phyloP scores from a whole-genome alignment of 2,329 filamentous ascomycete species.

The Lachnellula occidentalis region DNA sequence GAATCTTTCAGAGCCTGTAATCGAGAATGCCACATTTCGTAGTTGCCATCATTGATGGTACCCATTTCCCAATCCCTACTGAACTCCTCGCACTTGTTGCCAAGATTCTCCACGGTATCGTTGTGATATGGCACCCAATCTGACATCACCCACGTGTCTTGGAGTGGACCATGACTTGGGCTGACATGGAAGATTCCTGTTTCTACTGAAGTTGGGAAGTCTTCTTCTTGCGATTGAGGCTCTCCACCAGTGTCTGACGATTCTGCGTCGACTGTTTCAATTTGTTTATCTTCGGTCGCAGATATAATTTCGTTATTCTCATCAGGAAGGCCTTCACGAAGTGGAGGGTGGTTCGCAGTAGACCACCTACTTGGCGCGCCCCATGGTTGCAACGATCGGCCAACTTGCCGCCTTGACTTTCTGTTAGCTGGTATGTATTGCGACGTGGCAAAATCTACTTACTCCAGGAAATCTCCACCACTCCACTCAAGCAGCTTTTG shows the following conservation, averaged over 20 bases:
- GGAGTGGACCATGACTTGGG: background rate
- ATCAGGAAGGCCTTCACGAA: too few species aligned
- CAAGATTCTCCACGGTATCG: background rate
- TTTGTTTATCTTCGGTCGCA: too few species aligned
- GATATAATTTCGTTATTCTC: background rate
- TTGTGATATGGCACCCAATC: background rate
- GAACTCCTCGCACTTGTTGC: background rate
- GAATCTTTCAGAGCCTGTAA: background rate
- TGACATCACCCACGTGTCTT: background rate
- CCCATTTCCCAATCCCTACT: background rate
- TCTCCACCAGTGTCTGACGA: too few species aligned
- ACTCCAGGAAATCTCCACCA: background rate
- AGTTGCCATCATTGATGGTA: background rate
- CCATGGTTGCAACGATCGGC: background rate
- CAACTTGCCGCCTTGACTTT: background rate
- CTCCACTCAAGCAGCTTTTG: background rate
- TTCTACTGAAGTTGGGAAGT: too few species aligned
- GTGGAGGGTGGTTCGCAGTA: too few species aligned
- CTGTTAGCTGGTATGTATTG: background rate
- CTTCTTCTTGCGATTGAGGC: too few species aligned
- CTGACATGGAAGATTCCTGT: background rate
- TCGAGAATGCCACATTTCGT: background rate
- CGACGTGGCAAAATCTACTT: background rate
- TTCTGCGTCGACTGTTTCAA: too few species aligned
- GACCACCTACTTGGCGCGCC: too few species aligned